Base-by-base conservation (phyloP, 139 green algal genomes). In the Spirogloea muscicola region DNA sequence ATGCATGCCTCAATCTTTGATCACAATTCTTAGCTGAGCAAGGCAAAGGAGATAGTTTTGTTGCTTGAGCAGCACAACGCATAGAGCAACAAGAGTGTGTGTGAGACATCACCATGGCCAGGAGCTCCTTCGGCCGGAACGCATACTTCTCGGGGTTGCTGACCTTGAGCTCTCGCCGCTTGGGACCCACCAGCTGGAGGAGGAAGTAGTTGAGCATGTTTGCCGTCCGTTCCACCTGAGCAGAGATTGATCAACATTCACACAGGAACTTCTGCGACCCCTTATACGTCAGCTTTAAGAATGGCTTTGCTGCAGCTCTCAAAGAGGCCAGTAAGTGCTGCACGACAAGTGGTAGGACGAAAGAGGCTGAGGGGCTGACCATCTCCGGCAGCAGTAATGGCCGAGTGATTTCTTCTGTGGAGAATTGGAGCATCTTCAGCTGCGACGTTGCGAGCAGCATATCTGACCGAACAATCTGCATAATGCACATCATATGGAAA, bases 131-230 rank as follows among this genome's bases (percentile, higher is more conserved):
- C 55, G 89, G 87, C 16, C 85, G 74, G 85, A 95, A 98, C 64
- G 81, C 84, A 77, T 91, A 95, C 72, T 95, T 89, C 59, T 95
- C 85, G 1, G 89, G 89, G 57, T 98, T 85, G 55, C 88, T 88
- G 2, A 93, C 62, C 67, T 89, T 89, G 39, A 95, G 82, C 77
- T 83, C 85, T 58, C 82, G 82, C 7, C 90, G 80, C 69, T 92
- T 76, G 2, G 87, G 87, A 1, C 92, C 91, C 39, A 90, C 91
- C 7, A 98, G 88, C 83, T 94, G 91, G 49, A 88, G 77, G 27
- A 98, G 84, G 81, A 99, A 99, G 83, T 97, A 99, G 83, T 98
- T 92, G 67, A 97, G 87, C 84, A 92, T 96, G 57, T 74, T 82
- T 3, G 92, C 90, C 9, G 96, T 79, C 9, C 94, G 86, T 10